phyloP scores from a whole-genome alignment of 2,329 filamentous ascomycete species.

The Trichoderma aggressivum region DNA sequence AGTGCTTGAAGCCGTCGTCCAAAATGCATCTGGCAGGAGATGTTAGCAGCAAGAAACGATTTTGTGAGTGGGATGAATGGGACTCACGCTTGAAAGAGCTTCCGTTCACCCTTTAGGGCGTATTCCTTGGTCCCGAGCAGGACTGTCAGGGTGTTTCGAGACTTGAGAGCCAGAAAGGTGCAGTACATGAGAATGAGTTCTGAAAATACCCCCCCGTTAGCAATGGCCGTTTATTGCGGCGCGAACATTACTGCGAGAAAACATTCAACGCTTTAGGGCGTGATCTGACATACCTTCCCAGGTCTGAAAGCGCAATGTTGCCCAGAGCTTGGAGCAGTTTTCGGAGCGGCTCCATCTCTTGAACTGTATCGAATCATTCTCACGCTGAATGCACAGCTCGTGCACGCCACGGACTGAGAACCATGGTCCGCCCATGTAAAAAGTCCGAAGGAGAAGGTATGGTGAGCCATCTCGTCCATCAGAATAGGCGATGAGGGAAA shows the following conservation, averaged over 20 bases:
- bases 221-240: neutral
- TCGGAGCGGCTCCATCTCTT: constrained; percentile 49
- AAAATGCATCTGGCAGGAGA: constrained; percentile 45
- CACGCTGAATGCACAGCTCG: constrained; percentile 51
- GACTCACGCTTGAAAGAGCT: constrained; percentile 55
- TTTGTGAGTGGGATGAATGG: neutral
- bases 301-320: constrained; percentile 53
- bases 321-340: constrained; percentile 49
- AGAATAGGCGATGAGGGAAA: constrained; percentile 53
- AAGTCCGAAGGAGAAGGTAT: constrained; percentile 46
- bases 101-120: constrained; percentile 45
- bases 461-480: constrained; percentile 43
- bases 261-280: too few relatives aligned
- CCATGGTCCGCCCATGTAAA: constrained; percentile 39
- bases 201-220: constrained; percentile 26
- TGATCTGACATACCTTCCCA: constrained; percentile 52
- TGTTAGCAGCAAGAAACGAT: neutral
- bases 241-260: neutral
- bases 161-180: constrained; percentile 56
- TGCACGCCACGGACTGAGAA: constrained; percentile 53
- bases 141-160: constrained; percentile 44
- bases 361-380: constrained; percentile 47
- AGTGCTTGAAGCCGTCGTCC: constrained; percentile 54
- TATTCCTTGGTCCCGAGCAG: constrained; percentile 46
- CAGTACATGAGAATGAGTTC: constrained; percentile 60